These are phyloP conservation scores for Lachancea fermentati DNA, from an alignment of 805 yeast genomes.

Conservation along the genomic window DNA sequence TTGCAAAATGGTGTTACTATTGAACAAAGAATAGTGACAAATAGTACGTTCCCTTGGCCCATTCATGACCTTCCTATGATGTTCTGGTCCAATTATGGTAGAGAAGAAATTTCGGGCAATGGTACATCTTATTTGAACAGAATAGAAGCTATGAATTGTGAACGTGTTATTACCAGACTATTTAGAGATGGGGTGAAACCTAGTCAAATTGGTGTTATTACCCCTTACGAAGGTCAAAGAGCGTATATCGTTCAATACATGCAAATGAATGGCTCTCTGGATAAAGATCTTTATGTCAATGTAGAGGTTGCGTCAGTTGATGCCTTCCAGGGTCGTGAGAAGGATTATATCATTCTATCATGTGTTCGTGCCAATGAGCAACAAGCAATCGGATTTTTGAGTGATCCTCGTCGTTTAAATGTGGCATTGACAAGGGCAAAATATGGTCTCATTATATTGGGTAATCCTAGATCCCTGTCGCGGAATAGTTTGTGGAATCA, in stretches of 20 bases:
- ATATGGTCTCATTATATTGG: constrained; percentile 73
- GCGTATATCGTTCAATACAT: constrained; percentile 75
- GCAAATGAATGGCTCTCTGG: constrained; percentile 64
- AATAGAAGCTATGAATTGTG: constrained; percentile 86
- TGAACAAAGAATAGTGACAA: constrained; percentile 53
- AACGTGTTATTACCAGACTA: constrained; percentile 63
- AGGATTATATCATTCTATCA: constrained; percentile 86
- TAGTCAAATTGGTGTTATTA: constrained; percentile 81
- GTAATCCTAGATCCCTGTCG: constrained; percentile 75
- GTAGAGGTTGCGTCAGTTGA: constrained; percentile 94
- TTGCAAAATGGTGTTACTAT: constrained; percentile 87
- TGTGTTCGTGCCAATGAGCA: constrained; percentile 86
- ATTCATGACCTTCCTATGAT: constrained; percentile 81
- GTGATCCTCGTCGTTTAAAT: constrained; percentile 80
- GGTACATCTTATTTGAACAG: constrained; percentile 83
- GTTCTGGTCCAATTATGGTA: constrained; percentile 89
- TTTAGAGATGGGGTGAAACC: constrained; percentile 76
- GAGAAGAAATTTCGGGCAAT: constrained; percentile 77
- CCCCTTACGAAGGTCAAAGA: constrained; percentile 94
- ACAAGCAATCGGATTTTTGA: constrained; percentile 73
- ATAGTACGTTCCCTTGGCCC: constrained; percentile 86
- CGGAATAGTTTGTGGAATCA: constrained; percentile 73
- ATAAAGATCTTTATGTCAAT: constrained; percentile 55
- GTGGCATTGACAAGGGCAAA: constrained; percentile 88
- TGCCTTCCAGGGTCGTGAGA: constrained; percentile 98